These are phyloP conservation scores for Ophiocordyceps robertsii DNA, from an alignment of 2,329 filamentous ascomycete species.

Conservation along the genomic window DNA sequence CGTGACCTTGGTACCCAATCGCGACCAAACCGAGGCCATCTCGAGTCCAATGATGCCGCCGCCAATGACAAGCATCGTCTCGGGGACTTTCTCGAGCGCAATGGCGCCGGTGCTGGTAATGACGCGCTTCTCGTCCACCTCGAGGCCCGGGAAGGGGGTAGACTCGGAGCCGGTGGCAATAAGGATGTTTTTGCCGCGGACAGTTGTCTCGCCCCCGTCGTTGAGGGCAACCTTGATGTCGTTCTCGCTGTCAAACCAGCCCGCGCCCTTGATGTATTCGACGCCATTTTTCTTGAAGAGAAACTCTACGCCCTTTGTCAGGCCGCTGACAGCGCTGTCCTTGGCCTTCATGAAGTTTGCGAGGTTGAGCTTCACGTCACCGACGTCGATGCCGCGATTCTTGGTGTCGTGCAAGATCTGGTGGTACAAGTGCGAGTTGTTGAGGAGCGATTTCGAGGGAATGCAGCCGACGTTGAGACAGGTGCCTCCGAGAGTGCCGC, in stretches of 20 bases:
- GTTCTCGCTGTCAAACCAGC: slow-evolving; percentile 76
- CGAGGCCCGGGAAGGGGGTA: slow-evolving; percentile 89
- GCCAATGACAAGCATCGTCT: slow-evolving; percentile 94
- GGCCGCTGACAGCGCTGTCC: slow-evolving; percentile 71
- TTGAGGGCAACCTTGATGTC: slow-evolving; percentile 82
- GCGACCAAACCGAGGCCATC: slow-evolving; percentile 96
- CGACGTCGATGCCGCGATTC: slow-evolving; percentile 91
- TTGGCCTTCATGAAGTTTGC: slow-evolving; percentile 97
- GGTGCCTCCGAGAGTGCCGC: slow-evolving; percentile 85
- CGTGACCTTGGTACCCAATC: slow-evolving; percentile 85
- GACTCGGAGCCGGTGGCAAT: slow-evolving; percentile 94
- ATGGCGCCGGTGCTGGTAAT: slow-evolving; percentile 94
- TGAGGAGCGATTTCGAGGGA: slow-evolving; percentile 96
- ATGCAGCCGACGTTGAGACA: slow-evolving; percentile 99
- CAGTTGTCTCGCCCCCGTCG: slow-evolving; percentile 79
- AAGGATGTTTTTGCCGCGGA: slow-evolving; percentile 92
- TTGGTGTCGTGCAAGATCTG: slow-evolving; percentile 95
- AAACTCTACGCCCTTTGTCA: slow-evolving; percentile 97
- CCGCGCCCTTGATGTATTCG: slow-evolving; percentile 92
- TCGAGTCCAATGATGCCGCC: slow-evolving; percentile 98
- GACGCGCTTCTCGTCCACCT: slow-evolving; percentile 95
- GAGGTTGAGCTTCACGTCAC: slow-evolving; percentile 93
- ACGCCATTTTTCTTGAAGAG: slow-evolving; percentile 99
- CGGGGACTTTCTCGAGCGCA: slow-evolving; percentile 76
- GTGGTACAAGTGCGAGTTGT: slow-evolving; percentile 98